These are phyloP conservation scores for Cordia subcordata DNA, from an alignment of 257 asterid genomes.

Conservation along the genomic window DNA sequence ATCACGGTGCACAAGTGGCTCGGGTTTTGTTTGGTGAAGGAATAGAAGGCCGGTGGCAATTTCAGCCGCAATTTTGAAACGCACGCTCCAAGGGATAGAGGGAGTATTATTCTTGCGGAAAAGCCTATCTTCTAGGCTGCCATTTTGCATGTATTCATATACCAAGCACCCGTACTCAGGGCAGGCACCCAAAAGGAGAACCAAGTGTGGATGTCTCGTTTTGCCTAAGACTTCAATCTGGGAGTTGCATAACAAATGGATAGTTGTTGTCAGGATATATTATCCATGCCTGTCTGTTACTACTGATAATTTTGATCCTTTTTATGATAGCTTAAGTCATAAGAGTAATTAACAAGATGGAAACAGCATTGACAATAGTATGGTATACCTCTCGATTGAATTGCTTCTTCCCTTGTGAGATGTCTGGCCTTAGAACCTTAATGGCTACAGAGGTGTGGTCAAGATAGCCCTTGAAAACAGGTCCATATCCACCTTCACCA, in stretches of 20 bases:
- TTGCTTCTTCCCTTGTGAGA: slow-evolving; percentile 78
- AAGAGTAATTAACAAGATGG: not conserved
- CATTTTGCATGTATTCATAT: slow-evolving; percentile 81
- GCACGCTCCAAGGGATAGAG: slow-evolving; percentile 60
- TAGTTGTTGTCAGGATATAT: not conserved
- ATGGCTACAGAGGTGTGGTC: slow-evolving; percentile 87
- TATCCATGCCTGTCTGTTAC: not conserved
- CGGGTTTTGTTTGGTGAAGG: slow-evolving; percentile 78
- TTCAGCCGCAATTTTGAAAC: slow-evolving; percentile 81
- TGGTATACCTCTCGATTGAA: slow-evolving; percentile 71
- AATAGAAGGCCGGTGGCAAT: slow-evolving; percentile 84
- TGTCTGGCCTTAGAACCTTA: slow-evolving; percentile 74
- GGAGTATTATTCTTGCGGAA: slow-evolving; percentile 41
- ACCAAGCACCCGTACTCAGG: slow-evolving; percentile 94
- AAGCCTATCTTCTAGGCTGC: slow-evolving; percentile 83
- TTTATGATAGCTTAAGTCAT: not conserved
- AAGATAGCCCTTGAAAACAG: slow-evolving; percentile 57
- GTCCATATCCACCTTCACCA: slow-evolving; percentile 99
- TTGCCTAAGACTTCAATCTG: slow-evolving; percentile 83
- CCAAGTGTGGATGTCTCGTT: slow-evolving; percentile 94
- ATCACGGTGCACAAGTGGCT: slow-evolving; percentile 93
- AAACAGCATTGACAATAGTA: not conserved
- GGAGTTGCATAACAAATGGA: not conserved
- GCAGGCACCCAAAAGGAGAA: slow-evolving; percentile 89
- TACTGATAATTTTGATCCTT: not conserved